These are phyloP conservation scores for Coprinopsis sp. DNA, from an alignment of 768 basidiomycete genomes.

Conservation along the genomic window DNA sequence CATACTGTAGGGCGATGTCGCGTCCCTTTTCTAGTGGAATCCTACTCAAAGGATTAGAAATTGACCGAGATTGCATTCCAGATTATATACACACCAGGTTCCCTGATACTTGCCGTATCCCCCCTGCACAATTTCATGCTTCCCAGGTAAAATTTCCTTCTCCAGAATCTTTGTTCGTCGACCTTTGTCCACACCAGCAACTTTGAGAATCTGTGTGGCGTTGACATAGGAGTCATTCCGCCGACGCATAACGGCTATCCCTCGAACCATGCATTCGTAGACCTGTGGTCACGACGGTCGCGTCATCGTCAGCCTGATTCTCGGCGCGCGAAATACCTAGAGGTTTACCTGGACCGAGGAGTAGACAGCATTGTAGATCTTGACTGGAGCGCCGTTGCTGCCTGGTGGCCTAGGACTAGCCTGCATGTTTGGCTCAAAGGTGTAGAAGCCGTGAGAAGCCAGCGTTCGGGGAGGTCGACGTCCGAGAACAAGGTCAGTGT, in stretches of 20 bases:
- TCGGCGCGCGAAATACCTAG: not conserved
- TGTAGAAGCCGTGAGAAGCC: conserved; percentile 4
- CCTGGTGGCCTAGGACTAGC: conserved; percentile 39
- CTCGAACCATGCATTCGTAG: conserved; percentile 97
- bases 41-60: conserved; percentile 57
- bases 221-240: conserved; percentile 94
- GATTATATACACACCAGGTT: conserved; percentile 63
- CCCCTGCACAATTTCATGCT: conserved; percentile 98
- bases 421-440: conserved; percentile 46
- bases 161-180: conserved; percentile 93
- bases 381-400: conserved; percentile 53
- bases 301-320: conserved; percentile 26
- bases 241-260: conserved; percentile 97
- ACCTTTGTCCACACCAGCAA: conserved; percentile 97
- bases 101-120: conserved; percentile 99
- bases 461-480: not conserved
- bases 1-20: conserved; percentile 89
- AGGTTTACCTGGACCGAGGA: conserved; percentile 75
- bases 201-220: conserved; percentile 98
- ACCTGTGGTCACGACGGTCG: conserved; percentile 58
- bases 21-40: conserved; percentile 93
- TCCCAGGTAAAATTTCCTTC: conserved; percentile 93
- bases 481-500: conserved; percentile 1
- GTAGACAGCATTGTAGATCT: conserved; percentile 92
- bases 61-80: too few species aligned